Evolutionary conservation across 106 monocot genomes (phyloP), one percentile per base, ranked within the genome.

Genomic region (Platanthera zijinensis): DNA sequence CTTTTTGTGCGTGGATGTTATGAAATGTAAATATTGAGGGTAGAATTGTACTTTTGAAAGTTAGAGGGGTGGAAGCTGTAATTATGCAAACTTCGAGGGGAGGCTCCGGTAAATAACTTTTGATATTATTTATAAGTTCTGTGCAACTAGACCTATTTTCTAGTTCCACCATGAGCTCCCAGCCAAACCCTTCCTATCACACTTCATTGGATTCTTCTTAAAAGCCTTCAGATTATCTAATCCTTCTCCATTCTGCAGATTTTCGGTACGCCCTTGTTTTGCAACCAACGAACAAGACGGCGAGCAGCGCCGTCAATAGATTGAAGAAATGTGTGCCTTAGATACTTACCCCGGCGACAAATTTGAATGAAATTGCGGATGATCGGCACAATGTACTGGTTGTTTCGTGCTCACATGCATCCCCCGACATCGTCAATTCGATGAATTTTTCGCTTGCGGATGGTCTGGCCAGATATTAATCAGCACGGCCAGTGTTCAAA

Each of bases 281-380:
- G 32, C 94, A 99, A 73, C 99, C 99, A 11, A 95, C 92, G 45
- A 99, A 94, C 88, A 94, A 84, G 78, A 92, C 92, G 5, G 94
- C 99, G 73, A 92, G 74, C 66, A 18, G 57, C 39, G 94, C 99
- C 49, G 50, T 74, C 45, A 85, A 78, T 82, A 92, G 99, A 84
- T 74, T 99, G 83, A 94, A 84, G 75, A 92, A 95, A 81, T 62
- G 92, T 32, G 82, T 89, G 49, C 82, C 78, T 70, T 95, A 82
- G 77, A 78, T 80, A 32, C 51, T 19, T 21, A 2, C 50, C 10
- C 21, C 21, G 15, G 72, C 10, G 15, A 17, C 70, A 71, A 71
- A 48, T 30, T n/a, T 5, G 28, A 71, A 71, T 46, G 67, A 25
- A 67, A 30, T 67, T 67, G 12, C 67, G 4, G 67, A 67, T 5